Base-by-base conservation (phyloP, 495 filamentous ascomycete species). In the Cladorrhinum samala region DNA sequence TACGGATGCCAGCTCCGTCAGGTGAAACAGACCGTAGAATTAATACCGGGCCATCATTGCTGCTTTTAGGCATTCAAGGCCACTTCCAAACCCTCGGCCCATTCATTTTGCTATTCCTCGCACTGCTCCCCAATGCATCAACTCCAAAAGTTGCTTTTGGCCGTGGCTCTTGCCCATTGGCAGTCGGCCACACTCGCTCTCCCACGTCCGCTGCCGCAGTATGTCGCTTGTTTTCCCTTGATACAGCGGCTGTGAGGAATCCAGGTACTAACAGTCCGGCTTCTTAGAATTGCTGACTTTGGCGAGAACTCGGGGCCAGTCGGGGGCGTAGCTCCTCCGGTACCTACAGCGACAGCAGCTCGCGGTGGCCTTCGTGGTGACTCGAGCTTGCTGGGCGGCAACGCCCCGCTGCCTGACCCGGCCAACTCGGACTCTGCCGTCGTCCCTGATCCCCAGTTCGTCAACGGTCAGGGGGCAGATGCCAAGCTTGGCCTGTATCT, bases 401-500 rank as follows among this genome's bases (percentile, higher is more conserved):
- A 66, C 45, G 66, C 65, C 21, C 59, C 65, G 0, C 62, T 66
- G 4, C 65, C 72, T 0, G 54, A 65, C 19, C 57, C 58, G 2
- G 64, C 62, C 19, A 61, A 61, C 50, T 27, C 44, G 2, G 66
- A 64, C 41, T 68, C 66, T 2, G 72, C 72, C 8, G 48, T 63
- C 1, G 72, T 72, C 0, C 45, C 59, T 2, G 51, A 71, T 39
- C 61, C 63, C 11, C 58, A 69, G 49, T 58, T 69, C 16, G 72
- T 69, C 14, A 53, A 55, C 2, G 83, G 78, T 0, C 85, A 89
- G 50, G 76, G 74, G 13, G 76, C 77, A 3, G 75, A 82, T 44
- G 68, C 75, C 1, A 70, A 81, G 2, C 63, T 82, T 7, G 85
- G 86, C 0, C 58, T 78, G 3, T 84, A 80, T 46, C 76, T 89